These are phyloP conservation scores for Colletotrichum cuscutae DNA, from an alignment of 2,329 filamentous ascomycete species.

Conservation along the genomic window DNA sequence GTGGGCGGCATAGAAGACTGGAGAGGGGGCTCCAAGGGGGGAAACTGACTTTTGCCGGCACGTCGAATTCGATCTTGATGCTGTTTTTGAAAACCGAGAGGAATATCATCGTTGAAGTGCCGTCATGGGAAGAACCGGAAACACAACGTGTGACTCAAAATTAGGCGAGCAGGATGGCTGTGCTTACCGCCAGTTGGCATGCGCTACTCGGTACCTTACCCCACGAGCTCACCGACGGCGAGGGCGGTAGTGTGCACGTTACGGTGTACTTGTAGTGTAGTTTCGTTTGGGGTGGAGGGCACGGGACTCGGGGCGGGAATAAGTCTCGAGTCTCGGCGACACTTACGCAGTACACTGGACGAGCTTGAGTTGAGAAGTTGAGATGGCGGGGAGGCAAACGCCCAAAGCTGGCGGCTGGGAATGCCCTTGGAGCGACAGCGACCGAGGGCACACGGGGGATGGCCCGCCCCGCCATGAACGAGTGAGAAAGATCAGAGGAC, in stretches of 20 bases:
- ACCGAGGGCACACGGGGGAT: not conserved
- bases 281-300: slow-evolving; percentile 23
- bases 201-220: not conserved
- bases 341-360: not conserved
- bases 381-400: slow-evolving; percentile 16
- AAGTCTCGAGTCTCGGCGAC: not conserved
- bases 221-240: slow-evolving; percentile 16
- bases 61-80: slow-evolving; percentile 6
- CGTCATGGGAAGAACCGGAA: not conserved
- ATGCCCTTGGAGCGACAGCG: slow-evolving; percentile 1
- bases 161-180: slow-evolving; percentile 7
- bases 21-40: not conserved
- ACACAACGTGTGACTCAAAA: not conserved
- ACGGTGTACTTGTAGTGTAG: not conserved
- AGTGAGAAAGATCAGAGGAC: slow-evolving; percentile 17
- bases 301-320: slow-evolving; percentile 18
- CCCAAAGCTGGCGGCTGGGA: slow-evolving; percentile 20
- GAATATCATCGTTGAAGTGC: not conserved
- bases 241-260: not conserved
- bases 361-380: not conserved
- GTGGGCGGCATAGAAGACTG: no score
- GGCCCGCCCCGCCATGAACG: slow-evolving; percentile 19
- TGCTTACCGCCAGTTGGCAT: slow-evolving; percentile 16
- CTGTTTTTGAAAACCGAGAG: not conserved
- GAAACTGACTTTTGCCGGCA: slow-evolving; percentile 10